phyloP scores from a whole-genome alignment of 1,284 basidiomycete genomes.

The Xanthoconium separans region DNA sequence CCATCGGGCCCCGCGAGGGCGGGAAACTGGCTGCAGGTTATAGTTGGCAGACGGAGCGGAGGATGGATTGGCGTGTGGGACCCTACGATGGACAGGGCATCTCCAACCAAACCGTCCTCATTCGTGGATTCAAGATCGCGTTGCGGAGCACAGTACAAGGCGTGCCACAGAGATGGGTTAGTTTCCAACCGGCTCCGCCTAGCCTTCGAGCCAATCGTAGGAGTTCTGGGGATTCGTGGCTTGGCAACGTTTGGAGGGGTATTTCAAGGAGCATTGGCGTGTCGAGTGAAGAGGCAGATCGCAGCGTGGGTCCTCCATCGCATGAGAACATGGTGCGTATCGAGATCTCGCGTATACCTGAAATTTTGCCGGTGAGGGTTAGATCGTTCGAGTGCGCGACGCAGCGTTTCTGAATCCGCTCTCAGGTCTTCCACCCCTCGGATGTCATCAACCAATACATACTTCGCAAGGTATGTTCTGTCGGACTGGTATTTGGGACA shows the following conservation, averaged over 20 bases:
- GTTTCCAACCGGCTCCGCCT: conserved; percentile 6
- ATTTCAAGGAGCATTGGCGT: conserved; percentile 17
- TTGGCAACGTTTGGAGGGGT: conserved; percentile 18
- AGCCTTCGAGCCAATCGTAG: not conserved
- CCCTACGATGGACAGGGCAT: conserved; percentile 7
- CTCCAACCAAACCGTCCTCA: conserved; percentile 24
- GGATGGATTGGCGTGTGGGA: conserved; percentile 21
- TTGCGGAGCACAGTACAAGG: conserved; percentile 17
- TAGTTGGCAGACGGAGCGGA: conserved; percentile 17
- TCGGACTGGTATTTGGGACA: too few relatives aligned
- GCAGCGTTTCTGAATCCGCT: conserved; percentile 2
- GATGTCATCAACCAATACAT: conserved; percentile 26
- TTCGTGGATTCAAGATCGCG: conserved; percentile 31
- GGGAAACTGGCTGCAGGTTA: conserved; percentile 2
- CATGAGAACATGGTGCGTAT: conserved; percentile 1
- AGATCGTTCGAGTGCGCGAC: not conserved
- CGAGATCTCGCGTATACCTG: conserved; percentile 19
- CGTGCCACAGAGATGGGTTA: conserved; percentile 24
- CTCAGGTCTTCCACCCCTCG: conserved; percentile 25
- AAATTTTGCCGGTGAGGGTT: conserved; percentile 19
- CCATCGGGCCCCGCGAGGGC: conserved; percentile 1
- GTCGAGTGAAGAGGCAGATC: conserved; percentile 5
- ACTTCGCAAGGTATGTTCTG: conserved; percentile 14
- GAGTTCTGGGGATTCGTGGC: conserved; percentile 17
- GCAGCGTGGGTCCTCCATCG: not conserved